Evolutionary conservation across 257 asterid species (phyloP).

Genomic region (Scutellaria galericulata): DNA sequence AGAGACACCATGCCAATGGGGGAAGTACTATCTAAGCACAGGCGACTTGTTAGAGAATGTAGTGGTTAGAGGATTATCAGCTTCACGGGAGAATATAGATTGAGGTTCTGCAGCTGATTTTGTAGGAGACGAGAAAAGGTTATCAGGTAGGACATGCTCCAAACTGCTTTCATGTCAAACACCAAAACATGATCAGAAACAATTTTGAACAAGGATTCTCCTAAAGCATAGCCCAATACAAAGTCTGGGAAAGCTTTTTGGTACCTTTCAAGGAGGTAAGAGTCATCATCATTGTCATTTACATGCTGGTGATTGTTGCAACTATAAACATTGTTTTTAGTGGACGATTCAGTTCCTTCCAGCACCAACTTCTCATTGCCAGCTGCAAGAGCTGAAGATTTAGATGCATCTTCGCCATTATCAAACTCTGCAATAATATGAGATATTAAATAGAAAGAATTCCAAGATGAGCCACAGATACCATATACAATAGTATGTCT

Average conservation of each 20-base stretch:
- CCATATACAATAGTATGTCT: not conserved
- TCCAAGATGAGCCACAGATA: not conserved
- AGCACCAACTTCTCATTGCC: too few relatives aligned
- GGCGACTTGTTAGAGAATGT: conserved; percentile 46
- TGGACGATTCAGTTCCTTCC: too few relatives aligned
- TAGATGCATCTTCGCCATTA: conserved; percentile 38
- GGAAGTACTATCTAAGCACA: conserved; percentile 33
- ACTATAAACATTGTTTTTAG: too few relatives aligned
- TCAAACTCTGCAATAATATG: conserved; percentile 42
- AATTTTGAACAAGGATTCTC: too few relatives aligned
- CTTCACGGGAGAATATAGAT: conserved; percentile 39
- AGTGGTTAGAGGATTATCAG: conserved; percentile 38
- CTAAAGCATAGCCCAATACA: not conserved
- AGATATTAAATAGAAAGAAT: not conserved
- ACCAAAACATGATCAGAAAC: conserved; percentile 7
- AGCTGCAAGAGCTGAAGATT: not conserved
- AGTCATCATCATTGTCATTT: too few relatives aligned
- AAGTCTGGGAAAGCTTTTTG: not conserved
- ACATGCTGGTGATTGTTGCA: too few relatives aligned
- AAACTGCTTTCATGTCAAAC: conserved; percentile 51
- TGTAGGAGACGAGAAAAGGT: conserved; percentile 74
- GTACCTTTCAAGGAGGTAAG: conserved; percentile 51
- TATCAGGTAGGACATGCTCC: conserved; percentile 72
- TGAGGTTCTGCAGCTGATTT: conserved; percentile 50
- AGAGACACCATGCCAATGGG: conserved; percentile 51